Evolutionary conservation across 768 basidiomycete species (phyloP).

Genomic region (Tricholoma sp.): DNA sequence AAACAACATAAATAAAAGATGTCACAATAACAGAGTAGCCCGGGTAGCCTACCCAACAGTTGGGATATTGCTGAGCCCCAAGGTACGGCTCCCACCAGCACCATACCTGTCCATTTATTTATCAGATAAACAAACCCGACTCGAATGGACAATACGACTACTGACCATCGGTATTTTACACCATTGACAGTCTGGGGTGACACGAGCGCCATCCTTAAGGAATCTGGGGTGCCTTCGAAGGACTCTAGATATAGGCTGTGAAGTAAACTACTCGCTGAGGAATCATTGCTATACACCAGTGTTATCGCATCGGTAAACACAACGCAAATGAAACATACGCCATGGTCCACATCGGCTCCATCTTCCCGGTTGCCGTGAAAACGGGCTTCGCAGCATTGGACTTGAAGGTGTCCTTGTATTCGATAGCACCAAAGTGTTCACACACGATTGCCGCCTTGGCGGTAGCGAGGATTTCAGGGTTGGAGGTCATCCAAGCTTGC

Average conservation of each 20-base stretch:
- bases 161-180: conserved; percentile 15
- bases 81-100: conserved; percentile 23
- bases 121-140: background rate
- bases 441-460: conserved; percentile 25
- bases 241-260: conserved; percentile 22
- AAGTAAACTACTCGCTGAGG: conserved; percentile 15
- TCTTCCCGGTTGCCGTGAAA: conserved; percentile 20
- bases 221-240: conserved; percentile 20
- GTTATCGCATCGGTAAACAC: background rate
- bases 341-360: conserved; percentile 30
- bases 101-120: conserved; percentile 16
- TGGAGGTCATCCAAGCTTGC: conserved; percentile 21
- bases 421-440: conserved; percentile 26
- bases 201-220: conserved; percentile 24
- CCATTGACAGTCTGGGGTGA: conserved; percentile 21
- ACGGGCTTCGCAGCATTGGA: conserved; percentile 12
- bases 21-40: background rate
- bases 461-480: conserved; percentile 17
- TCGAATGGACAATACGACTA: background rate
- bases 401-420: conserved; percentile 22
- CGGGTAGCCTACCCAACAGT: conserved; percentile 20
- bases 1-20: background rate
- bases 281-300: conserved; percentile 15
- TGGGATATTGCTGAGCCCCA: conserved; percentile 21
- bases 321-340: conserved; percentile 13